Evolutionary conservation across 352 stramenopile species (phyloP).

Genomic region (Globisporangium heterothallicum): DNA sequence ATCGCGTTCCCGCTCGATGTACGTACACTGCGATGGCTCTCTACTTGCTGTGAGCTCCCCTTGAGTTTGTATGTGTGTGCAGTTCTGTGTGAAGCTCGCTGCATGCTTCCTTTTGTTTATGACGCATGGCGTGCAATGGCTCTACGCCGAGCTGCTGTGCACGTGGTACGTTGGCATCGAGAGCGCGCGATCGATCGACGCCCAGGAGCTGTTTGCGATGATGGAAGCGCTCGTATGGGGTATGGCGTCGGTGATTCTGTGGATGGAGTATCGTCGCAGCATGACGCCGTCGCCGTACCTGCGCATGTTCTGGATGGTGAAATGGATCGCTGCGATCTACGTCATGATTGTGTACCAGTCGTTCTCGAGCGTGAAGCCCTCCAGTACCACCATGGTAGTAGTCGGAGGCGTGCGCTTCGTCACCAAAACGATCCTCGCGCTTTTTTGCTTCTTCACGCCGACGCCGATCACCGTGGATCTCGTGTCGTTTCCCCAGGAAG

Average conservation of each 20-base stretch:
- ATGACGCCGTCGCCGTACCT: conserved; percentile 48
- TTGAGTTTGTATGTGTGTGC: background rate
- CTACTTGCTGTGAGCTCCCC: background rate
- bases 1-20: conserved; percentile 72
- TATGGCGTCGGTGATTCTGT: conserved; percentile 46
- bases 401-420: conserved; percentile 37
- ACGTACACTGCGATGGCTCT: conserved; percentile 11
- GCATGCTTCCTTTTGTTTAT: conserved; percentile 42
- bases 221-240: conserved; percentile 60
- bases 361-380: conserved; percentile 5
- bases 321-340: conserved; percentile 45
- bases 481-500: conserved; percentile 34
- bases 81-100: conserved; percentile 66
- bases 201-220: conserved; percentile 35
- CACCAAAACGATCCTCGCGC: conserved; percentile 32
- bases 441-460: conserved; percentile 42
- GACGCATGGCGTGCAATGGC: conserved; percentile 41
- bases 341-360: conserved; percentile 36
- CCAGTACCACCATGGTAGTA: conserved; percentile 18
- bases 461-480: conserved; percentile 48
- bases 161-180: conserved; percentile 9
- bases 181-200: conserved; percentile 23
- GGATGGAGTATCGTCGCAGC: conserved; percentile 73
- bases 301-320: conserved; percentile 54
- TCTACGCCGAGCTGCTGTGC: conserved; percentile 33